Percentiles rank a stretch among this genome's conserved stretches.
Conservation (phyloP, 2,329 filamentous ascomycete species). For the Pseudocercospora eumusae region DNA sequence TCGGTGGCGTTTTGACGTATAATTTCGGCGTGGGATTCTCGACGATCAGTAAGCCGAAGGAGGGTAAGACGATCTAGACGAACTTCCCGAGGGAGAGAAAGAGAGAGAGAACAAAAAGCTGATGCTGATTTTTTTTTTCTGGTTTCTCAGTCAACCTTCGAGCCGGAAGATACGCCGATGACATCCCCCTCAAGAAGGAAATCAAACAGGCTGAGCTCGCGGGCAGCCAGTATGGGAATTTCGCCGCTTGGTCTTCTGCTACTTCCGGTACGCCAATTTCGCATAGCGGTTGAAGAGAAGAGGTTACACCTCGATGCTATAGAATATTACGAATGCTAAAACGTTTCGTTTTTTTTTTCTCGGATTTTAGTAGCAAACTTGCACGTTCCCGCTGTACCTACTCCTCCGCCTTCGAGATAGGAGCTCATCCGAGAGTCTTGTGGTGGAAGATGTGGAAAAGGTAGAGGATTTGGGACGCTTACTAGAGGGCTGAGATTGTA, state of each 20-base stretch:
- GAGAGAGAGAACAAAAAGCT: too few species aligned
- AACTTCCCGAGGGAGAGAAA: not conserved
- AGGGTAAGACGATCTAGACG: conserved; percentile 18
- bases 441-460: not conserved
- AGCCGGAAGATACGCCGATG: conserved; percentile 20
- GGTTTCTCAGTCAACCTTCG: conserved; percentile 18
- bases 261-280: conserved; percentile 8
- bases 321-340: not conserved
- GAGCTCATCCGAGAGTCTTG: not conserved
- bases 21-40: conserved; percentile 50
- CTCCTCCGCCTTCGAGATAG: conserved; percentile 7
- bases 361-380: not conserved
- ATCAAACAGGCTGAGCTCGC: conserved; percentile 19
- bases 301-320: not conserved
- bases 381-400: not conserved
- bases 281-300: not conserved
- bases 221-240: conserved; percentile 4
- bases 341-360: not conserved
- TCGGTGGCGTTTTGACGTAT: conserved; percentile 50
- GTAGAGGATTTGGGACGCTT: not conserved
- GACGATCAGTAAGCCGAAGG: conserved; percentile 34
- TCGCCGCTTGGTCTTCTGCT: not conserved
- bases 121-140: not conserved
- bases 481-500: not conserved
- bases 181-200: conserved; percentile 14